Conservation (phyloP, 108 stramenopile genomes). For the Discostella pseudostelligera region DNA sequence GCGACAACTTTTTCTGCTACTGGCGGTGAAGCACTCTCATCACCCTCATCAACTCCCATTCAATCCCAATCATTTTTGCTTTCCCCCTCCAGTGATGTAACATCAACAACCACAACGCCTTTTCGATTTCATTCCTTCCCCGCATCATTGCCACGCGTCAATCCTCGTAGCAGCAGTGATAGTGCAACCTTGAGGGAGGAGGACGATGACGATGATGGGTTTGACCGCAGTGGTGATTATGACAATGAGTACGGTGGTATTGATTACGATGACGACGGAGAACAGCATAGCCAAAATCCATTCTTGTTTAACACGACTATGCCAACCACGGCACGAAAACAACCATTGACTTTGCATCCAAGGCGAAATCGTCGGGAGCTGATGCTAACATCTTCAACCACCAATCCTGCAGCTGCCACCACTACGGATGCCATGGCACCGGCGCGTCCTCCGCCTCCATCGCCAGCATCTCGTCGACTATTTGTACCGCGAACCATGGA, state of each 20-base stretch:
- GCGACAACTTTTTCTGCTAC: not conserved
- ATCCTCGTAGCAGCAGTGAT: conserved; percentile 25
- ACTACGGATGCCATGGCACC: too few species aligned
- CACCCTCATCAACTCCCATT: not conserved
- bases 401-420: conserved; percentile 7
- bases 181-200: not conserved
- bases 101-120: conserved; percentile 35
- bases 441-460: conserved; percentile 32
- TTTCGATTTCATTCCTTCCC: conserved; percentile 84
- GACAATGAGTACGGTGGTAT: conserved; percentile 2
- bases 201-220: not conserved
- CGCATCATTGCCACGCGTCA: conserved; percentile 73
- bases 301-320: too few species aligned
- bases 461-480: conserved; percentile 48
- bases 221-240: not conserved
- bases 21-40: not conserved
- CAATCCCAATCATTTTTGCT: conserved; percentile 3
- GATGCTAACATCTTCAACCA: conserved; percentile 1
- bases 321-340: too few species aligned
- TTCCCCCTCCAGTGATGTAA: conserved; percentile 13
- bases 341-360: not conserved
- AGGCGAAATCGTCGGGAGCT: conserved; percentile 12
- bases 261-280: not conserved
- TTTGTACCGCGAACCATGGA: conserved; percentile 15
- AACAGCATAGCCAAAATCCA: not conserved